Evolutionary conservation across 192 early-diverging fungal species (phyloP).

Genomic region (Chytriomyces hyalinus): DNA sequence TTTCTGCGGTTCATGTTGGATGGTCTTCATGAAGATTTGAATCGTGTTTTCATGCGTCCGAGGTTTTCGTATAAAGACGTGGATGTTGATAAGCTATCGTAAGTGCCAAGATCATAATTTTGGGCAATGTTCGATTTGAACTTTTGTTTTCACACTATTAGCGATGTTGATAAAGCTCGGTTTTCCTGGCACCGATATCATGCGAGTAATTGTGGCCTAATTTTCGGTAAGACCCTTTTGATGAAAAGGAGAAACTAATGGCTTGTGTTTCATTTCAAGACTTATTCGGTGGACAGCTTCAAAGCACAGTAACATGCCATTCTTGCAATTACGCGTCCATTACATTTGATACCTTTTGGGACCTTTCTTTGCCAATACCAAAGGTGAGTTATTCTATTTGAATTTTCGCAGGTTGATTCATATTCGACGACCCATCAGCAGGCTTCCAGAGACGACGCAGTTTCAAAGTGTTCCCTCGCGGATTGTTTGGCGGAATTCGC

Average conservation of each 20-base stretch:
- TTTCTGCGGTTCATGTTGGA: conserved; percentile 60
- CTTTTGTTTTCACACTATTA: conserved; percentile 13
- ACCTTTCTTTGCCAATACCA: conserved; percentile 62
- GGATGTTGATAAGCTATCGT: conserved; percentile 51
- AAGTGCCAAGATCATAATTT: background rate
- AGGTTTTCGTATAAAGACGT: conserved; percentile 51
- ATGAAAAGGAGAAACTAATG: too few relatives aligned
- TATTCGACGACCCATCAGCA: background rate
- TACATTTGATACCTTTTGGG: conserved; percentile 66
- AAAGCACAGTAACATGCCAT: conserved; percentile 54
- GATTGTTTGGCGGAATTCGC: conserved; percentile 71
- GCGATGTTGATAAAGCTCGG: conserved; percentile 52
- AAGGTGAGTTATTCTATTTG: conserved; percentile 29
- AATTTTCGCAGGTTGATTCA: background rate
- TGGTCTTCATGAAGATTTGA: conserved; percentile 58
- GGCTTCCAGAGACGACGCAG: background rate
- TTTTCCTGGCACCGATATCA: conserved; percentile 56
- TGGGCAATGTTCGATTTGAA: background rate
- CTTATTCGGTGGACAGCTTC: conserved; percentile 62
- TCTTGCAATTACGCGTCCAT: conserved; percentile 49
- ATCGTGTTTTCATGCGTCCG: conserved; percentile 39
- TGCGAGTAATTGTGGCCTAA: conserved; percentile 37
- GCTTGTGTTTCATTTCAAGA: conserved; percentile 18
- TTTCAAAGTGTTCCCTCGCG: conserved; percentile 29
- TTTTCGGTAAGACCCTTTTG: conserved; percentile 44